Evolutionary conservation across 192 early-diverging fungal genomes (phyloP), one percentile per base, ranked within the genome.

Genomic region (Spinellus fusiger): DNA sequence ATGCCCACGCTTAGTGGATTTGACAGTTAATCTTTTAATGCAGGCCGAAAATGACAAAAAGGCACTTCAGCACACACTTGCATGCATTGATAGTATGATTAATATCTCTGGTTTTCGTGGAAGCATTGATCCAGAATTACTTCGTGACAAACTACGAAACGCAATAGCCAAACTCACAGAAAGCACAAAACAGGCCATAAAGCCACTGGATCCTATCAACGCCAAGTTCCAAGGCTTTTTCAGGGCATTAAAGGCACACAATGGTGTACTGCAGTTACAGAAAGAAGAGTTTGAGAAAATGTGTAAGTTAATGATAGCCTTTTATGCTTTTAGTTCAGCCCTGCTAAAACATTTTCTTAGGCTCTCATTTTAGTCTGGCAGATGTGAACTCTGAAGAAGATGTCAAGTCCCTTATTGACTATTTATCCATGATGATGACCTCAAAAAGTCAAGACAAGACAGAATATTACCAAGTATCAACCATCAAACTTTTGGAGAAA

Each of bases 51-150:
- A 7, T 23, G 40, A 59, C 2, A 32, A 49, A 9, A 13, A 49
- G 1, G 10, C 44, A 7, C 44, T 49, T 25, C 54, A 54, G 32
- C 54, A 64, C 23, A 25, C 46, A 44, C 62, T 64, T 22, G 54
- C 62, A 5, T 64, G 62, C 25, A 27, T 64, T 47, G 62, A 64
- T 40, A 64, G 62, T 35, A 64, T 64, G 62, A 28, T 64, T 12
- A 64, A 64, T 57, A 54, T 64, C 2, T 40, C 62, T 1, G 62
- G 62, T 4, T 64, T 64, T 10, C 37, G 46, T 16, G 54, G 54
- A 7, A 28, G 28, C 10, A 27, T 56, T n/a, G 38, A 64, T 23
- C 35, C 62, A 20, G 46, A 31, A 7, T 23, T 12, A 27, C 15
- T 64, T 7, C 32, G 54, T 6, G 28, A 32, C 13, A 44, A 56